These are phyloP conservation scores for Lactarius sanguifluus DNA, from an alignment of 768 basidiomycete species.

Conservation along the genomic window DNA sequence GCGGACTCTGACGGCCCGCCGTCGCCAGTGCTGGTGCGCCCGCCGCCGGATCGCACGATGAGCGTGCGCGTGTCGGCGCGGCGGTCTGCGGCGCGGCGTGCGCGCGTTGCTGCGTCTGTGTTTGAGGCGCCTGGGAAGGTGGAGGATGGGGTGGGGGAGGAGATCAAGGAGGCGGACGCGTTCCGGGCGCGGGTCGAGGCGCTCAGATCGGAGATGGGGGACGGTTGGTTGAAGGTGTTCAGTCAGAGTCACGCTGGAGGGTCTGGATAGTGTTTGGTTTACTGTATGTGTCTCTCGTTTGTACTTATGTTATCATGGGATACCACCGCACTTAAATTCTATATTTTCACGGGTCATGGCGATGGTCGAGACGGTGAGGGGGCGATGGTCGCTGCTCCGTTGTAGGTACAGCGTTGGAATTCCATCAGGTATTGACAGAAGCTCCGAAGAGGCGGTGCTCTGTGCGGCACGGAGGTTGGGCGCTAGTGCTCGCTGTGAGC, in stretches of 20 bases:
- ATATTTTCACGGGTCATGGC: not conserved
- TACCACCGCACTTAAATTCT: slow-evolving; percentile 4
- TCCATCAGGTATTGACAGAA: too few relatives aligned
- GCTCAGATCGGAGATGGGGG: slow-evolving; percentile 83
- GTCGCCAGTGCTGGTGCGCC: slow-evolving; percentile 28
- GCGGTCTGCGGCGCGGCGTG: slow-evolving; percentile 46
- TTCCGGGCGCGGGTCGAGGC: slow-evolving; percentile 80
- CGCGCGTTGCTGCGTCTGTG: slow-evolving; percentile 57
- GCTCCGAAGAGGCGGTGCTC: too few relatives aligned
- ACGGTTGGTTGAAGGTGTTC: slow-evolving; percentile 84
- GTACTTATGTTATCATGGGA: slow-evolving; percentile 6
- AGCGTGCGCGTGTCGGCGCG: slow-evolving; percentile 32
- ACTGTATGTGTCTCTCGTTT: not conserved
- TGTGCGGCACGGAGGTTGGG: not conserved
- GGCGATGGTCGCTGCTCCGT: too few relatives aligned
- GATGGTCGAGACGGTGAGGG: not conserved
- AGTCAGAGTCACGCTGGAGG: slow-evolving; percentile 53
- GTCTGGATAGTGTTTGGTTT: slow-evolving; percentile 9
- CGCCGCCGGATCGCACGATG: slow-evolving; percentile 29
- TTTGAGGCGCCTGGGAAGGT: slow-evolving; percentile 51
- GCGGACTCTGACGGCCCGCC: slow-evolving; percentile 15
- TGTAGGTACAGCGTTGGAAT: too few relatives aligned
- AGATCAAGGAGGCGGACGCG: slow-evolving; percentile 59
- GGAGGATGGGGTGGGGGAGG: slow-evolving; percentile 35
- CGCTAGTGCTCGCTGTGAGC: not conserved